phyloP scores from a whole-genome alignment of 805 yeast species.

The Kurtzmaniella fragi region DNA sequence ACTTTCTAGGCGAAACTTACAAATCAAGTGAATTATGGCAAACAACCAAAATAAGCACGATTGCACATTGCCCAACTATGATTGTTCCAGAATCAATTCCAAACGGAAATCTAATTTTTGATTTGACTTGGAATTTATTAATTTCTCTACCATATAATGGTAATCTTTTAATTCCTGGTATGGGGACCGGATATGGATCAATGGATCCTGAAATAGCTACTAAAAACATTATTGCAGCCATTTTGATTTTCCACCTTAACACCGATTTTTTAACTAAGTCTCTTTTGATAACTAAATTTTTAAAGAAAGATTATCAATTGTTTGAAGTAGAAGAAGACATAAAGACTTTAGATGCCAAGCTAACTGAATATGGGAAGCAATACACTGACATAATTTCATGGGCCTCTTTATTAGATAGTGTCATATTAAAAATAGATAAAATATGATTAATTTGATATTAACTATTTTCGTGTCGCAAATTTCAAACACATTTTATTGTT shows the following conservation, averaged over 20 bases:
- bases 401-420: background rate
- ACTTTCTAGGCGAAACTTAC: slow-evolving; percentile 4
- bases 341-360: slow-evolving; percentile 6
- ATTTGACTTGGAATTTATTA: slow-evolving; percentile 16
- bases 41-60: slow-evolving; percentile 5
- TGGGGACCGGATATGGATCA: slow-evolving; percentile 24
- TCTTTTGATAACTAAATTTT: slow-evolving; percentile 13
- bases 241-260: slow-evolving; percentile 11
- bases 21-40: slow-evolving; percentile 7
- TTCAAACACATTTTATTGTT: background rate
- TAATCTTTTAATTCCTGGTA: slow-evolving; percentile 19
- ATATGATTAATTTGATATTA: too few species aligned
- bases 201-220: slow-evolving; percentile 12
- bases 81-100: slow-evolving; percentile 14
- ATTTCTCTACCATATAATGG: slow-evolving; percentile 5
- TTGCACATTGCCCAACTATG: slow-evolving; percentile 18
- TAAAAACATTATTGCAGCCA: slow-evolving; percentile 16
- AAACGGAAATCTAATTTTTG: slow-evolving; percentile 9
- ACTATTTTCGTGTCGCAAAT: too few species aligned
- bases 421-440: background rate
- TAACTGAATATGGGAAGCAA: too few species aligned
- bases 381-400: too few species aligned
- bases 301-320: slow-evolving; percentile 12
- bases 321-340: slow-evolving; percentile 10
- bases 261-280: slow-evolving; percentile 11